phyloP scores from a whole-genome alignment of 768 basidiomycete species.

The Scleroderma bovista region DNA sequence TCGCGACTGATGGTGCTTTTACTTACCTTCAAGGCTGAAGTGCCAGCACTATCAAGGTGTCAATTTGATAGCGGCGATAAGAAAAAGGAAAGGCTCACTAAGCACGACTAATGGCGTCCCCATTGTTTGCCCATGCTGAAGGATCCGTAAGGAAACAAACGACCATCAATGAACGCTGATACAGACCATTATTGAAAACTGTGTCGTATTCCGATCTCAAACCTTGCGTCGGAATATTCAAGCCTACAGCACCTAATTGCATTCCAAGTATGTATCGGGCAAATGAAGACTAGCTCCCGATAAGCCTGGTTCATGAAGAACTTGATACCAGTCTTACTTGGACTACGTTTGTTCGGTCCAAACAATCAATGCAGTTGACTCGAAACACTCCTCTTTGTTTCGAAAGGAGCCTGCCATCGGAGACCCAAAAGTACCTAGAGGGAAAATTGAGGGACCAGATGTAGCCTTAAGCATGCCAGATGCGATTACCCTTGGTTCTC shows the following conservation, averaged over 20 bases:
- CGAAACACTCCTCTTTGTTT: slow-evolving; percentile 85
- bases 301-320: slow-evolving; percentile 3
- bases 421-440: slow-evolving; percentile 76
- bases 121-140: slow-evolving; percentile 96
- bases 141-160: background rate
- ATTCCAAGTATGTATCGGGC: slow-evolving; percentile 75
- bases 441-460: background rate
- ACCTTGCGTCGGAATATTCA: slow-evolving; percentile 49
- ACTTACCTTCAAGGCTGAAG: slow-evolving; percentile 88
- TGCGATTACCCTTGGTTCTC: slow-evolving; percentile 67
- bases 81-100: slow-evolving; percentile 46
- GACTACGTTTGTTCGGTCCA: slow-evolving; percentile 94
- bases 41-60: slow-evolving; percentile 67
- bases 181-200: slow-evolving; percentile 72
- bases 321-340: slow-evolving; percentile 43
- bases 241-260: slow-evolving; percentile 68
- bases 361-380: slow-evolving; percentile 92
- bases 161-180: background rate
- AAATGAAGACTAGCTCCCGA: slow-evolving; percentile 70
- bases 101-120: slow-evolving; percentile 87
- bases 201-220: slow-evolving; percentile 60
- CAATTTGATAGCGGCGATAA: slow-evolving; percentile 7
- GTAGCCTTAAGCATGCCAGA: background rate
- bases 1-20: background rate
- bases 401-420: slow-evolving; percentile 61